Evolutionary conservation across 2,329 filamentous ascomycete species (phyloP).

Genomic region (Hypoxylon sp.): DNA sequence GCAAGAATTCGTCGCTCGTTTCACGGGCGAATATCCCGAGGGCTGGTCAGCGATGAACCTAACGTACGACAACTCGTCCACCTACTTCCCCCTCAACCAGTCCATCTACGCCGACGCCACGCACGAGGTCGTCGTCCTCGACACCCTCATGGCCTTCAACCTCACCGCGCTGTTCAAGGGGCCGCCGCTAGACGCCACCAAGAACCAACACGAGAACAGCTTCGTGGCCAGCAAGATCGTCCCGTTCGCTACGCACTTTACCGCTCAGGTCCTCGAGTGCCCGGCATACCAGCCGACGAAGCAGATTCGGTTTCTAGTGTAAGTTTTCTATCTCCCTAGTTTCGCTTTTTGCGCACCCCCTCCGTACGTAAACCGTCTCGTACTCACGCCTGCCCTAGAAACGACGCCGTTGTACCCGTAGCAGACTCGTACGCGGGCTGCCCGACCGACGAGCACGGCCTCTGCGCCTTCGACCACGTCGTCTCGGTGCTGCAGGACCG

Average conservation of each 20-base stretch:
- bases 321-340: constrained; percentile 19
- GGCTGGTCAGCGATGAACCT: constrained; percentile 48
- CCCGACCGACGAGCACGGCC: constrained; percentile 44
- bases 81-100: constrained; percentile 58
- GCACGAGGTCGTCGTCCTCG: constrained; percentile 55
- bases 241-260: constrained; percentile 51
- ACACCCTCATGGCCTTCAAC: constrained; percentile 51
- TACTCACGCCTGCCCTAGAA: constrained; percentile 36
- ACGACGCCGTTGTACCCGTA: constrained; percentile 51
- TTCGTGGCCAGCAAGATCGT: constrained; percentile 51
- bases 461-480: constrained; percentile 51
- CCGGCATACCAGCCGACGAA: constrained; percentile 48
- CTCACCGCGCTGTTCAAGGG: constrained; percentile 49
- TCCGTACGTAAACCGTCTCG: not conserved
- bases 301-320: constrained; percentile 52
- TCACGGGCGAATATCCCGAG: constrained; percentile 48
- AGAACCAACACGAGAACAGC: constrained; percentile 43
- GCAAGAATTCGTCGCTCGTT: constrained; percentile 51
- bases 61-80: constrained; percentile 55
- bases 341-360: not conserved
- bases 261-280: constrained; percentile 51
- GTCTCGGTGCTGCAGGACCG: constrained; percentile 48
- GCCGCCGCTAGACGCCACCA: constrained; percentile 41
- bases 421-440: constrained; percentile 48
- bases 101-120: constrained; percentile 58